Evolutionary conservation across 2,329 filamentous ascomycete genomes (phyloP), one percentile per base, ranked within the genome.

Genomic region (Byssoonygena ceratinophila): DNA sequence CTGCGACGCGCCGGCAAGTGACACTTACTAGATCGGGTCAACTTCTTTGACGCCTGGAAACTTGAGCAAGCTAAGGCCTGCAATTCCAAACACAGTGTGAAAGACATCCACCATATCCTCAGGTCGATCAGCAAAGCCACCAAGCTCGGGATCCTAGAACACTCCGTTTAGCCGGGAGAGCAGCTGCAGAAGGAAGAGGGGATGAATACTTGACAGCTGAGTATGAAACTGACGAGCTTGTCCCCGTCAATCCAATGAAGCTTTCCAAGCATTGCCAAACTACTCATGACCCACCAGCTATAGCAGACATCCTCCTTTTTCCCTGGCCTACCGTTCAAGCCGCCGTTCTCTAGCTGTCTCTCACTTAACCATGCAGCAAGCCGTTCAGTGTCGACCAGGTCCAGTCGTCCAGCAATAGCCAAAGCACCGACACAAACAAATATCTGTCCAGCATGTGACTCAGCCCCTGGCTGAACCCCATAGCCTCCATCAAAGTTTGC

Each of bases 221-320:
- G 71, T 51, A 98, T 96, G 69, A 95, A 98, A 22, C 70, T 68
- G 48, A 82, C 78, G 61, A 98, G 77, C 64, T 87, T 86, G 53
- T 83, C 76, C 46, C 82, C 79, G 71, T 98, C 87, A 65, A 98
- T 94, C 92, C 92, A 98, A 67, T 96, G 87, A 50, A 89, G 77
- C 52, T 84, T 83, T 51, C 79, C 82, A 59, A 98, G 86, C 77
- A 97, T 96, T 43, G 85, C 84, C 59, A 98, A 73, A 66, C 90
- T 95, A 64, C 87, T 91, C 64, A 91, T 74, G 41, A 97, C 92
- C 92, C 92, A 98, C 92, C 92, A 98, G 67, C 88, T 95, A 71
- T 98, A 98, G 72, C 92, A 98, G 12, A 95, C 91, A 67, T 98
- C 92, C 66, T 95, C 91, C 57, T 86, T 73, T 74, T 98, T 98